phyloP scores from a whole-genome alignment of 177 flowering plant genomes.

The Vitis hybrid region DNA sequence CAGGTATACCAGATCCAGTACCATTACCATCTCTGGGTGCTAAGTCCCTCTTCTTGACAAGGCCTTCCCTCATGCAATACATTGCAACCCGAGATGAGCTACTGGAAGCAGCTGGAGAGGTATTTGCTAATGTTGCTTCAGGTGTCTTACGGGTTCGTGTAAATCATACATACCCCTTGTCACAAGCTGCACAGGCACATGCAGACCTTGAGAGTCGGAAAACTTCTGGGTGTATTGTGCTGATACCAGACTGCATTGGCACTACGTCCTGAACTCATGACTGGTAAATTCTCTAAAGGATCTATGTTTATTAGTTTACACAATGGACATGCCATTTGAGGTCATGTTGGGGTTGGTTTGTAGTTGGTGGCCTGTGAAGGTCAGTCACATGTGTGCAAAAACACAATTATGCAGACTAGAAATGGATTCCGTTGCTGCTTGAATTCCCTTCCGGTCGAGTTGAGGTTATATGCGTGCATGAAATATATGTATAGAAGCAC shows the following conservation, averaged over 20 bases:
- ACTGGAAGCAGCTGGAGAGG: slow-evolving; percentile 70
- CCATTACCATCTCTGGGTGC: slow-evolving; percentile 66
- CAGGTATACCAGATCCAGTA: slow-evolving; percentile 78
- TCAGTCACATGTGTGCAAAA: too few species aligned
- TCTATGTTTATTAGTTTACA: neutral
- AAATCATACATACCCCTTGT: slow-evolving; percentile 76
- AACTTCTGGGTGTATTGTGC: slow-evolving; percentile 76
- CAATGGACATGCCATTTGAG: neutral
- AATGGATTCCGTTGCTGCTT: too few species aligned
- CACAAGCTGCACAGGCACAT: slow-evolving; percentile 81
- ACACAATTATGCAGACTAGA: too few species aligned
- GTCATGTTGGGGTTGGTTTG: too few species aligned
- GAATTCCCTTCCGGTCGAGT: too few species aligned
- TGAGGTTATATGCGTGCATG: too few species aligned
- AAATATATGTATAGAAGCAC: too few species aligned
- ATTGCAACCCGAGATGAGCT: slow-evolving; percentile 64
- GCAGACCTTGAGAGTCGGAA: slow-evolving; percentile 65
- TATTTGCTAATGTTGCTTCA: slow-evolving; percentile 60
- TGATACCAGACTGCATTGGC: slow-evolving; percentile 46
- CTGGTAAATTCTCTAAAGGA: too few species aligned
- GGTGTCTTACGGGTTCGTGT: slow-evolving; percentile 64
- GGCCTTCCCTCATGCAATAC: slow-evolving; percentile 72
- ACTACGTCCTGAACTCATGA: neutral
- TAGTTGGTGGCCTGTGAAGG: too few species aligned
- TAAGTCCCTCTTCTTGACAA: slow-evolving; percentile 77